Conservation (phyloP, 306 rosid genomes). For the Castanea mollissima region DNA sequence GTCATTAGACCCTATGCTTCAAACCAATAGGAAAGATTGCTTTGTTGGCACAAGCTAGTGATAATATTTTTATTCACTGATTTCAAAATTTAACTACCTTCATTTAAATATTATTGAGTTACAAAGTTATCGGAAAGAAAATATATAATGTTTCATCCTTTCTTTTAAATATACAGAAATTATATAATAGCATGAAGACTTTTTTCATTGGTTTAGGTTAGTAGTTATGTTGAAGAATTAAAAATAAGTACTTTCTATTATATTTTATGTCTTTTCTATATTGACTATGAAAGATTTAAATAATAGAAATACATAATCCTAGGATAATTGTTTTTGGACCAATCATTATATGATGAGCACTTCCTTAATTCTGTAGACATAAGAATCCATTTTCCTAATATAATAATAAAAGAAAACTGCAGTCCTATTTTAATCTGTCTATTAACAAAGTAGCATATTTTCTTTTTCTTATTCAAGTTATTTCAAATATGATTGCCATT, state of each 20-base stretch:
- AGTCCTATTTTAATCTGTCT: constrained; percentile 17
- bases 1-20: constrained; percentile 2
- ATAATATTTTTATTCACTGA: neutral
- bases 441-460: constrained; percentile 5
- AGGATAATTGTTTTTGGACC: constrained; percentile 24
- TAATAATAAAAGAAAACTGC: constrained; percentile 3
- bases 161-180: neutral
- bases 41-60: neutral
- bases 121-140: neutral
- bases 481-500: neutral
- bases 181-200: neutral
- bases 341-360: constrained; percentile 23
- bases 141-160: neutral
- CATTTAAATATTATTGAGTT: neutral
- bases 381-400: constrained; percentile 16
- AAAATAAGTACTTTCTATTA: constrained; percentile 8
- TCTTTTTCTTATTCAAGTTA: neutral
- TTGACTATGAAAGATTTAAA: constrained; percentile 14
- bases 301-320: constrained; percentile 14
- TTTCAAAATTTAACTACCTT: neutral
- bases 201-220: neutral
- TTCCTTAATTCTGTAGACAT: constrained; percentile 11
- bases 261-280: neutral
- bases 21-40: constrained; percentile 2
- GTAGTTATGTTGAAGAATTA: neutral